Base-by-base conservation (phyloP, 1,284 basidiomycete species). In the Austroboletus niveus region DNA sequence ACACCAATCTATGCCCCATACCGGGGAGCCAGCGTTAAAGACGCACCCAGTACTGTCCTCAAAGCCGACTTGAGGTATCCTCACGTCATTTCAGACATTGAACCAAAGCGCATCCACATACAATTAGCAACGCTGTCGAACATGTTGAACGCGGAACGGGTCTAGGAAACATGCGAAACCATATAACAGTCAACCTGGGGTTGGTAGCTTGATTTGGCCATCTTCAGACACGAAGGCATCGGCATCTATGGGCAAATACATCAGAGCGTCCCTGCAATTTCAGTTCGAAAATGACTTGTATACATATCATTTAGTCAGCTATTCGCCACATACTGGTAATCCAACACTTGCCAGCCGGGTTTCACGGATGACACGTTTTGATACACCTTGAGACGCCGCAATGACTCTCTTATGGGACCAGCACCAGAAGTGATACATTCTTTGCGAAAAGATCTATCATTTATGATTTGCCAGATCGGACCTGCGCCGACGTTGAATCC, bases 1-100 rank as follows among this genome's bases (percentile, higher is more conserved):
- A 65, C 92, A 93, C 93, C 94, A 97, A 60, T 94, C 92, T 17
- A 95, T 65, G 0, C 84, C 89, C 85, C 89, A 93, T 14, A 92
- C 87, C 0, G 90, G 88, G 3, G 85, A 87, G 2, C 94, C 94
- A 0, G 88, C 86, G 56, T 87, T 89, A 69, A 96, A 86, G 1
- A 92, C 72, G 56, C 87, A 79, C 0, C 84, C 75, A 30, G 76
- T 71, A 54, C 78, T 59, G 17, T 60, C 65, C 40, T 57, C 54
- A 4, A 68, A 57, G 49, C 76, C 65, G 34, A 74, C 81, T 83
- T 56, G 41, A 38, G n/a, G 34, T 8, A 31, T 5, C 27, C 32
- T 42, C 31, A 34, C 38, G n/a, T 55, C 31, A 45, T 47, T 7
- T 15, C 24, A 7, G 32, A 45, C 10, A 10, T 12, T 10, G 20